Percentiles rank a stretch among this genome's conserved stretches.
Evolutionary conservation across 148 eudicot genomes (phyloP).

Genomic region (Rhododendron ferrugineum): DNA sequence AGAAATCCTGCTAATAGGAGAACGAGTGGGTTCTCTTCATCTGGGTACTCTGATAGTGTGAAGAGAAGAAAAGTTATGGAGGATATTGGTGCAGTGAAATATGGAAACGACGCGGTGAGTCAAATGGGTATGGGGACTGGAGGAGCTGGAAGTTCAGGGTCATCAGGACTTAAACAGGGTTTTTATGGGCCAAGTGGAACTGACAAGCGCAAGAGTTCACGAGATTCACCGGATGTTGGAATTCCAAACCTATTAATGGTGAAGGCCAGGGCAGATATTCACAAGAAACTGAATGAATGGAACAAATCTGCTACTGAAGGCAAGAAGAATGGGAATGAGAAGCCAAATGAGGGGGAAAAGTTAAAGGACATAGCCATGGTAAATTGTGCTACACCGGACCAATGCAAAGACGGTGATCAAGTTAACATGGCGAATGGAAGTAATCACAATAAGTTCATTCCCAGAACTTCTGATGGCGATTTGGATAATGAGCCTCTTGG

Average conservation of each 20-base stretch:
- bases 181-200: slow-evolving; percentile 19
- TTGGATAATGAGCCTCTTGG: slow-evolving; percentile 19
- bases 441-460: not conserved
- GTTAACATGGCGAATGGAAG: slow-evolving; percentile 7
- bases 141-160: slow-evolving; percentile 13
- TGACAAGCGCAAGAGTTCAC: slow-evolving; percentile 16
- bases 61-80: slow-evolving; percentile 49
- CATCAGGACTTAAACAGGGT: slow-evolving; percentile 14
- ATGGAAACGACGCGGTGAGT: slow-evolving; percentile 10
- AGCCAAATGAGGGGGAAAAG: slow-evolving; percentile 18
- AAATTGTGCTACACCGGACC: slow-evolving; percentile 18
- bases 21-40: slow-evolving; percentile 21
- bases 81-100: slow-evolving; percentile 24
- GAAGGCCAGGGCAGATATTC: slow-evolving; percentile 48
- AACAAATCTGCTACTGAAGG: slow-evolving; percentile 11
- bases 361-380: slow-evolving; percentile 17
- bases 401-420: slow-evolving; percentile 2
- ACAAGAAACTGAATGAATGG: slow-evolving; percentile 28
- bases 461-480: not conserved
- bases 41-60: slow-evolving; percentile 14
- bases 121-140: slow-evolving; percentile 22
- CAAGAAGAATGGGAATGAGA: slow-evolving; percentile 20
- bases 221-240: slow-evolving; percentile 28
- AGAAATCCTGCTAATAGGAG: slow-evolving; percentile 37
- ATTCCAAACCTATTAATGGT: slow-evolving; percentile 37